phyloP scores from a whole-genome alignment of 78 protist genomes.

The Chrysochromulina parva region DNA sequence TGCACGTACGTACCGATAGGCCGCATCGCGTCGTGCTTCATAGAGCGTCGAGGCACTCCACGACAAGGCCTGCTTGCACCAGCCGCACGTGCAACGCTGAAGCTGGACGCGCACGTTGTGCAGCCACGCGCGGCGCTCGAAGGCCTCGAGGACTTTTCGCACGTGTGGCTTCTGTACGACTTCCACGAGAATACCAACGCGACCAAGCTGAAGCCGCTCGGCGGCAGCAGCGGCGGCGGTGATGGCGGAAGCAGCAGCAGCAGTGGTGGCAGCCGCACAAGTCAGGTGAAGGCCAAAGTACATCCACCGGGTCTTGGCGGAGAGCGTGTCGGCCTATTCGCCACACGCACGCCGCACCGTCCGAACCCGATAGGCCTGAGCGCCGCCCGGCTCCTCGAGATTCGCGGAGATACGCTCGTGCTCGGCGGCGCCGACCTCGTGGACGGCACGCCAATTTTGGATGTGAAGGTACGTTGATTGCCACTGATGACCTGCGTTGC shows the following conservation, averaged over 20 bases:
- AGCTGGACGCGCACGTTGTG: neutral
- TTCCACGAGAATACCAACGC: conserved; percentile 38
- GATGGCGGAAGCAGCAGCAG: neutral
- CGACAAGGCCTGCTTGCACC: conserved; percentile 5
- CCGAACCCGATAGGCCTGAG: conserved; percentile 28
- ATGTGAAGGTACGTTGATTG: neutral
- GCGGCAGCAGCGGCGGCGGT: neutral
- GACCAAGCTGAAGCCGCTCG: neutral
- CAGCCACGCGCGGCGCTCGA: conserved; percentile 17
- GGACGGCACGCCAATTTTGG: neutral
- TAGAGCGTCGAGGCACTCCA: neutral
- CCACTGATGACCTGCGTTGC: neutral
- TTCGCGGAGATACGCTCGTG: neutral
- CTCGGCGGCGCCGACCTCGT: neutral
- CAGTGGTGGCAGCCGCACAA: neutral
- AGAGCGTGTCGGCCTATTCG: neutral
- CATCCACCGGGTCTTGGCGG: conserved; percentile 21
- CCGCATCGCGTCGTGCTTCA: neutral
- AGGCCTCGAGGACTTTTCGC: conserved; percentile 29
- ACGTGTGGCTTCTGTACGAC: conserved; percentile 14
- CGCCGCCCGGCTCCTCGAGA: neutral
- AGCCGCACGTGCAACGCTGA: neutral
- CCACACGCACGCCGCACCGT: conserved; percentile 36
- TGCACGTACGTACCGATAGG: neutral
- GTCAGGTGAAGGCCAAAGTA: conserved; percentile 23